Evolutionary conservation across 345 rosid genomes (phyloP).

Genomic region (Salix suchowensis): DNA sequence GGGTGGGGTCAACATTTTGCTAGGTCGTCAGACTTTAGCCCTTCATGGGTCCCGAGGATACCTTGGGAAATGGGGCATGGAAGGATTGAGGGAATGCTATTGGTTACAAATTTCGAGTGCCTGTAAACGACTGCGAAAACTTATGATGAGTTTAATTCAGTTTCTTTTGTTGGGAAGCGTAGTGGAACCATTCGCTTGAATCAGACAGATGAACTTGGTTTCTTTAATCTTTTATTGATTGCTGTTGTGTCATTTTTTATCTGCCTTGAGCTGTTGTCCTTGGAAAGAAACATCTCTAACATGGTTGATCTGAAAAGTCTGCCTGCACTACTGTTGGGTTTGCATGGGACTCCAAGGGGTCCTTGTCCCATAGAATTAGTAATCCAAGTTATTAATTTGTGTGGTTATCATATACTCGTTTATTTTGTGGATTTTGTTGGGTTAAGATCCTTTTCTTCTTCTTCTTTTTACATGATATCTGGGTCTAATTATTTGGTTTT

Average conservation of each 20-base stretch:
- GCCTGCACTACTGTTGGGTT: neutral
- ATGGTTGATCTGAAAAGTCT: neutral
- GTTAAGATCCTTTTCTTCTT: neutral
- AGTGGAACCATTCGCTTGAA: neutral
- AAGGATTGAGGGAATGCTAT: slow-evolving; percentile 3
- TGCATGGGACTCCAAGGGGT: neutral
- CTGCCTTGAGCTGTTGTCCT: neutral
- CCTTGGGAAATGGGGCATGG: slow-evolving; percentile 15
- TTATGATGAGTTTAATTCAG: neutral
- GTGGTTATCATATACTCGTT: no score
- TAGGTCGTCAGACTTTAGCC: neutral
- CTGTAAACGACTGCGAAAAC: slow-evolving; percentile 25
- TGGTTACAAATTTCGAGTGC: slow-evolving; percentile 13
- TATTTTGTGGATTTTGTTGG: neutral
- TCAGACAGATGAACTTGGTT: neutral
- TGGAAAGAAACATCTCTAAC: neutral
- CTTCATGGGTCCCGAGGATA: neutral
- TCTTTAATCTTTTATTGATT: neutral
- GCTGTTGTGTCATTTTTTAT: neutral
- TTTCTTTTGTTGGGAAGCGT: neutral
- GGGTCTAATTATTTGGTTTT: neutral
- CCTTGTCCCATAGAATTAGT: neutral
- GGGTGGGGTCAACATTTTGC: neutral
- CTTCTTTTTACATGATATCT: neutral
- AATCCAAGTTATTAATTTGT: neutral